Evolutionary conservation across 345 rosid species (phyloP).

Genomic region (Linum usitatissimum): DNA sequence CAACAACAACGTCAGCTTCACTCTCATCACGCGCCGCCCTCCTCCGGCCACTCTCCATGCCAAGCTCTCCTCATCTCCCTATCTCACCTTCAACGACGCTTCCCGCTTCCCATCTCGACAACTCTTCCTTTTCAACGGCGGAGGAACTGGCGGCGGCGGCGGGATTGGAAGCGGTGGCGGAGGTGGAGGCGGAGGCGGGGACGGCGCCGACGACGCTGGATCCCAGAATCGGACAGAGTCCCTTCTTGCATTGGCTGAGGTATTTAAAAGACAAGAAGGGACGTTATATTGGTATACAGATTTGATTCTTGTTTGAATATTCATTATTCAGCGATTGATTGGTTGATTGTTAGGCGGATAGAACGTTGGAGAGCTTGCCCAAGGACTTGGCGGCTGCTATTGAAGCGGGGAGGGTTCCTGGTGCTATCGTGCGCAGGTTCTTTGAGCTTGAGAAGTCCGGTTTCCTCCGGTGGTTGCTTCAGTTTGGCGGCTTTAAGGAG

Average conservation of each 20-base stretch:
- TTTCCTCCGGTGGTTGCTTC: slow-evolving; percentile 68
- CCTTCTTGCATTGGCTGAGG: slow-evolving; percentile 38
- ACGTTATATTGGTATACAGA: not conserved
- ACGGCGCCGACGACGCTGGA: slow-evolving; percentile 19
- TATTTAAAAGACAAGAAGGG: not conserved
- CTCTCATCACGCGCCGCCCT: slow-evolving; percentile 9
- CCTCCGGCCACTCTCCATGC: slow-evolving; percentile 6
- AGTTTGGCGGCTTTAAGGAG: slow-evolving; percentile 81
- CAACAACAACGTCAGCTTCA: slow-evolving; percentile 6
- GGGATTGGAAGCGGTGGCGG: slow-evolving; percentile 14
- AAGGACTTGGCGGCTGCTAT: slow-evolving; percentile 77
- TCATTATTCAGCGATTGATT: not conserved
- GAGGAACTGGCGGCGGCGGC: slow-evolving; percentile 13
- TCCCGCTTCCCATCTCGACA: not conserved
- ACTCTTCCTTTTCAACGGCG: slow-evolving; percentile 18
- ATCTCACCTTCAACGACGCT: not conserved
- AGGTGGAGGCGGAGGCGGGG: slow-evolving; percentile 15
- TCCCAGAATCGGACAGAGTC: slow-evolving; percentile 37
- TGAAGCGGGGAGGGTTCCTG: slow-evolving; percentile 69
- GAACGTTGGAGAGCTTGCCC: slow-evolving; percentile 54
- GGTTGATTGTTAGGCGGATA: slow-evolving; percentile 26
- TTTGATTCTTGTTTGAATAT: not conserved
- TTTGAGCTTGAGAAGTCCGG: slow-evolving; percentile 61
- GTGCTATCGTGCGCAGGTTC: slow-evolving; percentile 51
- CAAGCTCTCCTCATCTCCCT: slow-evolving; percentile 3